A percentile compares a stretch with the other conserved stretches of the same genome.
phyloP scores from a whole-genome alignment of 1,284 basidiomycete genomes.

The Leccinum pachyderme region DNA sequence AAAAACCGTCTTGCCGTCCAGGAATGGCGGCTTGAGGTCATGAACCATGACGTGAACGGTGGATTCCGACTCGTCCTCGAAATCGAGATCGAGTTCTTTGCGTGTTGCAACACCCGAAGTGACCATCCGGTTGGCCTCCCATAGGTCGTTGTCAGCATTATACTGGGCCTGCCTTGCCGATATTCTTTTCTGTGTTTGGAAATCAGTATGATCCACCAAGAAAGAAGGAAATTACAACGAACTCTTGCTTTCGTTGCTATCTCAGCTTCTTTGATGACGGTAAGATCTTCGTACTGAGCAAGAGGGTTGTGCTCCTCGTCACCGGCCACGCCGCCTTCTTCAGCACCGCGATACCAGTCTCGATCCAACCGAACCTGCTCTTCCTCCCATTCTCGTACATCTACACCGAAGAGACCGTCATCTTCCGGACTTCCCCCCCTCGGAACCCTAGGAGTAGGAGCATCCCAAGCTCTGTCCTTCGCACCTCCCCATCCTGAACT shows the following conservation, averaged over 20 bases:
- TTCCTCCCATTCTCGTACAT: slow-evolving; percentile 90
- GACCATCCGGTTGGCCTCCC: slow-evolving; percentile 98
- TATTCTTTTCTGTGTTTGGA: slow-evolving; percentile 62
- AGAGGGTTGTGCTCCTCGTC: slow-evolving; percentile 94
- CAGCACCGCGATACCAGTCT: slow-evolving; percentile 92
- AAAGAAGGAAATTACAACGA: slow-evolving; percentile 19
- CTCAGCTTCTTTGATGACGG: slow-evolving; percentile 70
- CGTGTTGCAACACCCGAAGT: slow-evolving; percentile 92
- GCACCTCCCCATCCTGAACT: slow-evolving; percentile 56
- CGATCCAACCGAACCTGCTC: slow-evolving; percentile 87
- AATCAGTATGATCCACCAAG: slow-evolving; percentile 7
- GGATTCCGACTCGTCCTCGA: slow-evolving; percentile 92
- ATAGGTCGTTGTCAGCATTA: slow-evolving; percentile 96
- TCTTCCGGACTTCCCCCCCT: slow-evolving; percentile 65
- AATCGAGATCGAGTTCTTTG: slow-evolving; percentile 83
- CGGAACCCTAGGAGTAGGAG: slow-evolving; percentile 74
- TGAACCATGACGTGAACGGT: slow-evolving; percentile 97
- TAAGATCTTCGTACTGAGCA: slow-evolving; percentile 86
- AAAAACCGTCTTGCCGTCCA: slow-evolving; percentile 94
- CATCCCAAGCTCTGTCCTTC: slow-evolving; percentile 74
- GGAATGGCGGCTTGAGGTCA: slow-evolving; percentile 95
- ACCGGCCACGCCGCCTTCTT: slow-evolving; percentile 81
- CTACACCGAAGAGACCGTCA: slow-evolving; percentile 55
- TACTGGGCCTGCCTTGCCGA: slow-evolving; percentile 94
- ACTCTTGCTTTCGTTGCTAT: slow-evolving; percentile 77